Evolutionary conservation across 345 rosid genomes (phyloP), one percentile per base, ranked within the genome.

Genomic region (Salix koriyanagi): DNA sequence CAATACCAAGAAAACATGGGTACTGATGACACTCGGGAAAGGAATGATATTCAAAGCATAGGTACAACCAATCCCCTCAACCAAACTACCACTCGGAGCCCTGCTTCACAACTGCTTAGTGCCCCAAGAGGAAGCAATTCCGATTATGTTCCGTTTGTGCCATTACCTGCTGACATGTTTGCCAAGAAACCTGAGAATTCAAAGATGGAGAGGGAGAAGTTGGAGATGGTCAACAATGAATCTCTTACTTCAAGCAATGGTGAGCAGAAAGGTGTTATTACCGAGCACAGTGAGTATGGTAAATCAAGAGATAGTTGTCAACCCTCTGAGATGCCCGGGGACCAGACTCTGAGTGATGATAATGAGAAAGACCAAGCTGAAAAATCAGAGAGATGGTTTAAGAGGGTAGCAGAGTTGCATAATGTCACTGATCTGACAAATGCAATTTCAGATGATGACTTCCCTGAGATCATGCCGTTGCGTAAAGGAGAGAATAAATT

Each of bases 81-180:
- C 50, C 62, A 65, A 26, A 80, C 80, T 71, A 69, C 74, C 14
- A 73, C 37, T 60, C 80, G 25, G 85, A 84, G 77, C 65, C 25
- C 82, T 80, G 54, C 62, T 69, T 65, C 82, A 23, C 82, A 12
- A 46, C 79, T 39, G 74, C 86, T 69, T 74, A 83, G 79, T 65
- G 77, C 76, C 39, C 69, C 86, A n/a, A 77, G 78, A 78, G 90
- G 64, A 70, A 78, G 71, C 61, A 82, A 80, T 73, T 78, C 91
- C 10, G 75, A 70, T 70, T 88, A 79, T 76, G 90, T 82, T 75
- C 95, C 98, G 0, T 93, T 90, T 72, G 98, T 91, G 80, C 97
- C 98, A 44, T 83, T 90, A 68, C 92, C 98, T 52, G 85, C 88
- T 9, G 90, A 91, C 75, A 90, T 85, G 95, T 90, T 91, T 85